Evolutionary conservation across 2,329 filamentous ascomycete genomes (phyloP).

Genomic region (Claviceps sp.): DNA sequence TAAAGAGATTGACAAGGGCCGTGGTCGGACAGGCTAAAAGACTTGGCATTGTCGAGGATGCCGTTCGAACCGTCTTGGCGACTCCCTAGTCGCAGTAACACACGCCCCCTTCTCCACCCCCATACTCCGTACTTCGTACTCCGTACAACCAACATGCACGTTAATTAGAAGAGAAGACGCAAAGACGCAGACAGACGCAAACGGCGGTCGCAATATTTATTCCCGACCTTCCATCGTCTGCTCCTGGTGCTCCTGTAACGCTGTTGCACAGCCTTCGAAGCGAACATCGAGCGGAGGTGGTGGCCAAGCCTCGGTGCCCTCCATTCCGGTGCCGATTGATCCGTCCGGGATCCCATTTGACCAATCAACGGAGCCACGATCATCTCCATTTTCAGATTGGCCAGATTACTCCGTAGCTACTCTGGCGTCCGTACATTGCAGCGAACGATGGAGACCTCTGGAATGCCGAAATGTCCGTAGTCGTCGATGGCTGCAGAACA

Average conservation of each 20-base stretch:
- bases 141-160: too few species aligned
- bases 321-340: conserved; percentile 5
- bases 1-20: not conserved
- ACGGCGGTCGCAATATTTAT: conserved; percentile 3
- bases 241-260: too few species aligned
- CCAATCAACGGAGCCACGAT: conserved; percentile 5
- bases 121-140: too few species aligned
- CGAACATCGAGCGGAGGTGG: too few species aligned
- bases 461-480: not conserved
- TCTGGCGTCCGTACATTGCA: too few species aligned
- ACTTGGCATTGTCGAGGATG: conserved; percentile 19
- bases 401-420: not conserved
- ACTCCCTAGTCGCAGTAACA: conserved; percentile 16
- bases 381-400: conserved; percentile 5
- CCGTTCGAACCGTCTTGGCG: conserved; percentile 27
- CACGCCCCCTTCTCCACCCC: conserved; percentile 5
- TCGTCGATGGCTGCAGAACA: not conserved
- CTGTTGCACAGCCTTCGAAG: too few species aligned
- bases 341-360: conserved; percentile 1
- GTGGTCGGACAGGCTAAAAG: conserved; percentile 1
- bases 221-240: not conserved
- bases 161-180: too few species aligned
- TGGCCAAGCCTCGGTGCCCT: not conserved
- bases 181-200: not conserved
- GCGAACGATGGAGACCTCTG: not conserved